A percentile compares a stretch with the other conserved stretches of the same genome.
These are phyloP conservation scores for Davidsoniella eucalypti DNA, from an alignment of 2,329 filamentous ascomycete species.

Conservation along the genomic window DNA sequence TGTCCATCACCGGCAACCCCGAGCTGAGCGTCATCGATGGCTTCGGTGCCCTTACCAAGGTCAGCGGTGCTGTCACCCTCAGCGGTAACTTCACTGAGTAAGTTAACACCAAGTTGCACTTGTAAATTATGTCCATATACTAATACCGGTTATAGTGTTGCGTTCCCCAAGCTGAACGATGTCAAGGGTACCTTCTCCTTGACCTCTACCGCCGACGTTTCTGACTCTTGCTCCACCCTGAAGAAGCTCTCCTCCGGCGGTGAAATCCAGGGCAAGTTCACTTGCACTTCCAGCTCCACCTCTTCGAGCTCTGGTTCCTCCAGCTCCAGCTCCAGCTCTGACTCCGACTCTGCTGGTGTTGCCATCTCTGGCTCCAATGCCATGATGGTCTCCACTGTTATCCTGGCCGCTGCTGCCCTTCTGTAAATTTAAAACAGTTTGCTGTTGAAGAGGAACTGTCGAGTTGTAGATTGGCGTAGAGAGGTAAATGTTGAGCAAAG, in stretches of 20 bases:
- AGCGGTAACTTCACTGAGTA: conserved; percentile 72
- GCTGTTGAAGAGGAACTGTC: neutral
- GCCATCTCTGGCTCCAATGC: conserved; percentile 28
- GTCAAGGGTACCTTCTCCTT: conserved; percentile 59
- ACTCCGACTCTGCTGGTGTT: conserved; percentile 24
- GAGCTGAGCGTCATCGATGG: conserved; percentile 45
- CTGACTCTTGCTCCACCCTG: conserved; percentile 36
- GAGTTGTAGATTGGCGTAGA: neutral
- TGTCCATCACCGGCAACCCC: conserved; percentile 85
- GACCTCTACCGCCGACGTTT: conserved; percentile 46
- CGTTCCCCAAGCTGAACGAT: conserved; percentile 47
- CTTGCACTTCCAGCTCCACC: conserved; percentile 33
- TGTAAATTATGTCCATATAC: neutral
- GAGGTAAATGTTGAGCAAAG: neutral
- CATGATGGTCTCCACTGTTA: conserved; percentile 29
- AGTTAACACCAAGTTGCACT: conserved; percentile 23
- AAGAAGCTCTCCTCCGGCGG: conserved; percentile 26
- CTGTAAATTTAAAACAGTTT: conserved; percentile 26
- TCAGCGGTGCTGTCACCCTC: conserved; percentile 70
- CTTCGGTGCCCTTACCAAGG: conserved; percentile 50
- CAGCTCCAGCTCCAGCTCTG: conserved; percentile 18
- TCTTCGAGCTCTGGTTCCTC: conserved; percentile 17
- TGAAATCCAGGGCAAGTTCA: conserved; percentile 30
- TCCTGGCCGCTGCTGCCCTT: conserved; percentile 32
- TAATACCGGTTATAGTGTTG: conserved; percentile 36